Evolutionary conservation across 352 stramenopile genomes (phyloP).

Genomic region (Phytophthora fragariae): DNA sequence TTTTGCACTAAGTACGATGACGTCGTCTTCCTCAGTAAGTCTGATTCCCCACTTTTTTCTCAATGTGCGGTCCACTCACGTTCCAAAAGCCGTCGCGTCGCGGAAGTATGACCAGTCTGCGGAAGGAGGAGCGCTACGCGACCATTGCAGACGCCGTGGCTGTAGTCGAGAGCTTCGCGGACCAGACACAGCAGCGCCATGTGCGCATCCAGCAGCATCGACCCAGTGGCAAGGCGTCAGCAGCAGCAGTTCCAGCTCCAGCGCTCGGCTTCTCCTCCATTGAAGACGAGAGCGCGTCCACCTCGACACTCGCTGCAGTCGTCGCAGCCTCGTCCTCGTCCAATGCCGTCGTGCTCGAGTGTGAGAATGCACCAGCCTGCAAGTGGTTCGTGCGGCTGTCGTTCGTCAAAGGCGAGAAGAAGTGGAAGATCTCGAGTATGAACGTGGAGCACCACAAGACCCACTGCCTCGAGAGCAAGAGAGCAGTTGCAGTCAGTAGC

Average conservation of each 20-base stretch:
- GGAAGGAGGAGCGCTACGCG: conserved; percentile 70
- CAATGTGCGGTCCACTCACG: conserved; percentile 10
- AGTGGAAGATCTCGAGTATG: conserved; percentile 83
- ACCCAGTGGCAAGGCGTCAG: conserved; percentile 11
- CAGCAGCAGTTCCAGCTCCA: neutral
- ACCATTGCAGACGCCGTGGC: conserved; percentile 72
- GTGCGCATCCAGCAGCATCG: conserved; percentile 62
- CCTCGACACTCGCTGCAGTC: neutral
- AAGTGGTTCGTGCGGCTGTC: conserved; percentile 81
- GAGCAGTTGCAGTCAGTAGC: neutral
- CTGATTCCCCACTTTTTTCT: neutral
- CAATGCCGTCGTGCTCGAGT: conserved; percentile 70
- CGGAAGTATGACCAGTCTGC: conserved; percentile 24
- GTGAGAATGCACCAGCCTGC: conserved; percentile 66
- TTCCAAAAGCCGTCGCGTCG: conserved; percentile 50
- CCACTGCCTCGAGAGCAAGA: conserved; percentile 51
- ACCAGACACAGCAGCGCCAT: conserved; percentile 59
- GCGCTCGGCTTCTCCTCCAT: conserved; percentile 9
- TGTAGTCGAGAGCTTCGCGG: conserved; percentile 65
- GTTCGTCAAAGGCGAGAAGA: conserved; percentile 69
- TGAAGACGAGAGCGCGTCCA: conserved; percentile 1
- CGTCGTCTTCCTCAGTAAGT: neutral
- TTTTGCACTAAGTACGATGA: neutral
- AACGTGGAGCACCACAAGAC: conserved; percentile 69
- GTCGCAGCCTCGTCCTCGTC: conserved; percentile 12